Base-by-base conservation (phyloP, 139 green algal species). In the Volvox africanus region DNA sequence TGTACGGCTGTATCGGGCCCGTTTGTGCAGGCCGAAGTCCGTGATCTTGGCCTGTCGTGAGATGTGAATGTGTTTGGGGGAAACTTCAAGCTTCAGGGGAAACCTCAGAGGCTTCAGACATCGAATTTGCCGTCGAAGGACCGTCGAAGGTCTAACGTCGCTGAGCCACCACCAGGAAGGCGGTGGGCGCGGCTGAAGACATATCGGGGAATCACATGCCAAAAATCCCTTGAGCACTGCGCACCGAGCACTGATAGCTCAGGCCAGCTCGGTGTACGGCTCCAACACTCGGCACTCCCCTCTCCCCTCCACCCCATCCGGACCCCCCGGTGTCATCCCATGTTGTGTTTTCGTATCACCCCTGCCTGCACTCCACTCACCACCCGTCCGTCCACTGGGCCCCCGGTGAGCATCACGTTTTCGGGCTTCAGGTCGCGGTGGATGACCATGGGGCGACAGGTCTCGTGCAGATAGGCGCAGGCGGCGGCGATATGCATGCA, bases 361-460 rank as follows among this genome's bases (percentile, higher is more conserved):
- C 71, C 71, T 9, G 26, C 71, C 71, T 79, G 26, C 80, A 28
- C 80, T 32, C 33, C 76, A 5, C 83, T 82, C 78, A 94, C 85
- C 87, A 93, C 76, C 9, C 80, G 20, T 12, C 50, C n/a, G 37
- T 92, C 90, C 82, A 84, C 20, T 18, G 69, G 68, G 0, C 85
- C 85, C 1, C 77, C 88, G 0, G 87, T 92, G 33, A 95, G 85
- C 89, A 97, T 82, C 22, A 97, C 61, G 91, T 97, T 97, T 35
- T 96, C 94, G 44, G 93, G 89, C 89, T 96, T 95, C 28, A 95
- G 71, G 88, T 94, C 93, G 71, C 93, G 92, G 92, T 99, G 97
- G 24, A 99, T 96, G 33, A 98, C 95, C 89, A 97, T 96, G 26
- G 96, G 95, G 5, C 89, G 82, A 78, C 94, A 96, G 35, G 96